Base-by-base conservation (phyloP, 2,329 filamentous ascomycete species). In the Aspergillus ochraceus region DNA sequence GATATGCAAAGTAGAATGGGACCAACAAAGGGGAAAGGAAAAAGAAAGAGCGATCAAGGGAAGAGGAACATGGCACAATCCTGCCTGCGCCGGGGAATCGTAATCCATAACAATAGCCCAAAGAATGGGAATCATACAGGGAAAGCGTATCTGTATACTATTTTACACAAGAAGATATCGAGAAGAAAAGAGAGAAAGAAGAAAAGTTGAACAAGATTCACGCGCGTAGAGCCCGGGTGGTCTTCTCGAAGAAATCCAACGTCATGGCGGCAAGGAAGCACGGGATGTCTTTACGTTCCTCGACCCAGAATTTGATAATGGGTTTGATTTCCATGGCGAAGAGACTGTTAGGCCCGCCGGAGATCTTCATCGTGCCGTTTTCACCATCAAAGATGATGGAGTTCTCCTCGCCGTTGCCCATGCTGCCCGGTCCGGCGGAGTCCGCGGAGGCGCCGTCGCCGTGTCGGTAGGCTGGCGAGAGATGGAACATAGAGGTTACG, bases 351-450 rank as follows among this genome's bases (percentile, higher is more conserved):
- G 92, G 91, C 0, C 95, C 95, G 1, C 95, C 95, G 36, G 89
- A 91, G 59, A 99, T 90, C 83, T 99, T 99, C 95, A 99, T 99
- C 1, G 93, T 97, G 8, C 94, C 95, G 59, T 90, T 88, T 78
- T 97, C 92, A 54, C 92, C 92, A 76, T 97, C 92, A 74, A 97
- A 97, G 0, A 97, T 87, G 50, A 88, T 87, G 5, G 80, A 84
- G 62, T 86, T 85, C 64, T 82, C 81, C 61, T 81, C 79, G 5
- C 76, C 77, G 30, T 78, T 76, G 47, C 76, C 76, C 77, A 78
- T 78, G 62, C 75, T 78, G 4, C 76, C 78, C 1, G 74, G 71
- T 1, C 76, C 77, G 17, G 68, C 63, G 8, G 73, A 69, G 73
- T 91, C 86, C 70, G 90, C 88, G 57, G 90, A 86, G 6, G 83